Conservation (phyloP, 805 yeast genomes). For the Saccharomycodes ludwigii region DNA sequence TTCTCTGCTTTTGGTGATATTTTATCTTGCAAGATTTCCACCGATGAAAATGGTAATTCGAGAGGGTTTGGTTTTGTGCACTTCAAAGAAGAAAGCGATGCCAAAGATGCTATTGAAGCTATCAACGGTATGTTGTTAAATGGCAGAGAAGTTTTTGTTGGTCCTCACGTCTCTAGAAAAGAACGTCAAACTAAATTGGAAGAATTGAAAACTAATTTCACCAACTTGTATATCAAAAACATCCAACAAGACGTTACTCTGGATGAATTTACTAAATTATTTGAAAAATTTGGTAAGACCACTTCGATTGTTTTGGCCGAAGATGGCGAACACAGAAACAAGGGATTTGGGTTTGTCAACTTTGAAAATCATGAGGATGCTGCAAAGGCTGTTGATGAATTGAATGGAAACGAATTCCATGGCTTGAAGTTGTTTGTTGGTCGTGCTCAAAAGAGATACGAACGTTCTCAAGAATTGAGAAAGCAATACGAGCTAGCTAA, state of each 20-base stretch:
- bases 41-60: constrained; percentile 82
- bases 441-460: constrained; percentile 98
- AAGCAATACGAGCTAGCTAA: constrained; percentile 87
- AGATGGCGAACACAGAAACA: constrained; percentile 79
- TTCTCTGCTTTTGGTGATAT: constrained; percentile 94
- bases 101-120: constrained; percentile 88
- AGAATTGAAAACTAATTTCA: constrained; percentile 82
- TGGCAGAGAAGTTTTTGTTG: constrained; percentile 92
- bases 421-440: constrained; percentile 89
- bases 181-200: constrained; percentile 92
- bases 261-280: constrained; percentile 60
- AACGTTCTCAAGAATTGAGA: constrained; percentile 91
- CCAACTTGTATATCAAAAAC: constrained; percentile 94
- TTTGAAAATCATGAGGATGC: constrained; percentile 82
- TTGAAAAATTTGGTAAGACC: constrained; percentile 62
- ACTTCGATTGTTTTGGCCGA: constrained; percentile 73
- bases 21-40: constrained; percentile 93
- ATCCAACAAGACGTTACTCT: constrained; percentile 58
- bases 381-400: constrained; percentile 78
- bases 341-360: constrained; percentile 95
- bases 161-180: constrained; percentile 81
- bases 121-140: constrained; percentile 97
- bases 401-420: constrained; percentile 75
- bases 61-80: constrained; percentile 97
- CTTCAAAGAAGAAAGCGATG: constrained; percentile 86